Evolutionary conservation across 1,139 yeast species (phyloP).

Genomic region (Candida sp.): DNA sequence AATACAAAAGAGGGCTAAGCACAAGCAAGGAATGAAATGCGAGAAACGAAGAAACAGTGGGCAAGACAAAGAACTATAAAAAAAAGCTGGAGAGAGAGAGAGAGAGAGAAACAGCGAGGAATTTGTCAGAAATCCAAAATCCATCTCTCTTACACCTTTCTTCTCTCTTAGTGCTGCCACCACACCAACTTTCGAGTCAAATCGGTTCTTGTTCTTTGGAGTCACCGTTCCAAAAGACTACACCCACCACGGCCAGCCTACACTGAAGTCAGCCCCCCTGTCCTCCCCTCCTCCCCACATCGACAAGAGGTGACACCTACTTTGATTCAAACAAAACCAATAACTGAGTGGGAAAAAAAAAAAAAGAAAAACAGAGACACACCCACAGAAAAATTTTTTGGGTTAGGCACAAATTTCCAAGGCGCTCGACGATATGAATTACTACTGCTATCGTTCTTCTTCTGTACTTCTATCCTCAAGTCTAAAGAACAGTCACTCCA

Average conservation of each 20-base stretch:
- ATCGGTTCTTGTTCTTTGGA: neutral
- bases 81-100: constrained; percentile 2
- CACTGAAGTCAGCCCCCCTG: no score
- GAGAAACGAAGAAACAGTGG: neutral
- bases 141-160: neutral
- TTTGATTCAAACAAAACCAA: neutral
- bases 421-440: neutral
- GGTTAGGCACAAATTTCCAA: neutral
- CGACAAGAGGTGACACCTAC: neutral
- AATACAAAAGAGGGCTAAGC: no score
- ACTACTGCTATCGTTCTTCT: neutral
- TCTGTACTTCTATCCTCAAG: neutral
- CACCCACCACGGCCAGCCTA: neutral
- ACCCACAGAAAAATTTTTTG: neutral
- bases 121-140: neutral
- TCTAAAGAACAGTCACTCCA: neutral
- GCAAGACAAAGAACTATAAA: neutral
- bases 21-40: no score
- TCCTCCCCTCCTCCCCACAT: no score
- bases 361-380: neutral
- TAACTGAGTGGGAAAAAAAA: neutral
- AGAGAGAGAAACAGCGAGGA: neutral
- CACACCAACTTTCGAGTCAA: neutral
- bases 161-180: neutral
- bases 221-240: neutral